phyloP scores from a whole-genome alignment of 176 grass and related monocot species.

The Oryza longistaminata region DNA sequence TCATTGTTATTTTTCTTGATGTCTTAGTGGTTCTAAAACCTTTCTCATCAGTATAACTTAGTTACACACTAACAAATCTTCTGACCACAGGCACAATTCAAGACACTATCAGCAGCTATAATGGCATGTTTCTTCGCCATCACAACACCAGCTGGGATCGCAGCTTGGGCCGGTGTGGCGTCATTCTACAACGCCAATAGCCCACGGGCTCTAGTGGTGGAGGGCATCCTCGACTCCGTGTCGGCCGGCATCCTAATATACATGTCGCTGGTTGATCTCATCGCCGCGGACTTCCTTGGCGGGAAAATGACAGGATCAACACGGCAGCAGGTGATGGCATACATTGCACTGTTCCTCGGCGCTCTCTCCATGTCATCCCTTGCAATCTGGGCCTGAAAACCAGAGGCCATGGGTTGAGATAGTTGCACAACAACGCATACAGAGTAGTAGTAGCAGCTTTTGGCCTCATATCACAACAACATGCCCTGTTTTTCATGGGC shows the following conservation, averaged over 20 bases:
- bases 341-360: constrained; percentile 57
- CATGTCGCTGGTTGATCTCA: constrained; percentile 89
- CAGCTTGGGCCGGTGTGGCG: constrained; percentile 41
- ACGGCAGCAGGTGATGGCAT: constrained; percentile 55
- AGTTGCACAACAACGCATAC: constrained; percentile 12
- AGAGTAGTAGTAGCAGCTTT: neutral
- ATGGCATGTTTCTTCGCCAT: constrained; percentile 88
- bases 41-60: neutral
- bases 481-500: constrained; percentile 44
- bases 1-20: neutral
- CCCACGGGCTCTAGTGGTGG: constrained; percentile 66
- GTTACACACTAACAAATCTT: neutral
- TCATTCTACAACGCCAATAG: constrained; percentile 79
- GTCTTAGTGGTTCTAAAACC: neutral
- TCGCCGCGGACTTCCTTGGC: constrained; percentile 77
- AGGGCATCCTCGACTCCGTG: constrained; percentile 77
- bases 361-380: constrained; percentile 76
- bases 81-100: constrained; percentile 66
- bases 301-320: constrained; percentile 44
- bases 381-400: constrained; percentile 85
- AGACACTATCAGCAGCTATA: constrained; percentile 41
- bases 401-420: neutral
- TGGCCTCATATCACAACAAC: neutral
- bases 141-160: constrained; percentile 80
- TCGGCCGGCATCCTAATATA: constrained; percentile 95